Base-by-base conservation (phyloP, 495 filamentous ascomycete genomes). In the Neurospora sp. region DNA sequence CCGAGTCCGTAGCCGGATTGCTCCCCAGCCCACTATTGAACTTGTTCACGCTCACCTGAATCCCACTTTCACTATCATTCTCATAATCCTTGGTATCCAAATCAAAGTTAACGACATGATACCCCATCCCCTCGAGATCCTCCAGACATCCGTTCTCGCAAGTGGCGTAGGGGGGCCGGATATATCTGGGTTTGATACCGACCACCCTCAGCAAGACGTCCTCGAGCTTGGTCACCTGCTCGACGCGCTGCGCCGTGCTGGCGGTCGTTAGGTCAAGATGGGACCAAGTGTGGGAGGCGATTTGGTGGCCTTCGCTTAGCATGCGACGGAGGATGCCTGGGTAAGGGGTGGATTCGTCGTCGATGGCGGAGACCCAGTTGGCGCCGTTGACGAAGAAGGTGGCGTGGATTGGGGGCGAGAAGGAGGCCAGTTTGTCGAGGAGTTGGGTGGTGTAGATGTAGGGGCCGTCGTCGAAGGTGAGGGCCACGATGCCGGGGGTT, bases 371-470 rank as follows among this genome's bases (percentile, higher is more conserved):
- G 68, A 84, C 85, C 71, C 86, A 87, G 78, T 92, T 92, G 81
- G 88, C 86, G 9, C 90, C 91, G 44, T 89, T 91, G 75, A 93
- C 80, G 79, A 93, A 93, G 79, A 93, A 93, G 14, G 91, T 93
- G 3, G 88, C 90, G 70, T 87, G 88, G 18, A 86, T 86, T 20
- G 82, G 78, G 77, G 90, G 89, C 38, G 80, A 76, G 44, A 31
- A 59, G 65, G 75, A 65, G 77, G 37, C 77, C 3, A 81, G 70
- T 16, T 74, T 45, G 20, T 83, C 81, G 44, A 83, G 71, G 53
- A 83, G 69, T 9, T 74, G 73, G 22, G 18, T 45, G 20, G 81
- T 83, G 71, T 79, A 82, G 37, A 73, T 42, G 72, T 75, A 84
- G n/a, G 83, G 83, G 7, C 83, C 83, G 47, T 85, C 83, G 69